Percentiles rank a stretch among this genome's conserved stretches.
These are phyloP conservation scores for Coniella lustricola DNA, from an alignment of 2,329 filamentous ascomycete genomes.

Conservation along the genomic window DNA sequence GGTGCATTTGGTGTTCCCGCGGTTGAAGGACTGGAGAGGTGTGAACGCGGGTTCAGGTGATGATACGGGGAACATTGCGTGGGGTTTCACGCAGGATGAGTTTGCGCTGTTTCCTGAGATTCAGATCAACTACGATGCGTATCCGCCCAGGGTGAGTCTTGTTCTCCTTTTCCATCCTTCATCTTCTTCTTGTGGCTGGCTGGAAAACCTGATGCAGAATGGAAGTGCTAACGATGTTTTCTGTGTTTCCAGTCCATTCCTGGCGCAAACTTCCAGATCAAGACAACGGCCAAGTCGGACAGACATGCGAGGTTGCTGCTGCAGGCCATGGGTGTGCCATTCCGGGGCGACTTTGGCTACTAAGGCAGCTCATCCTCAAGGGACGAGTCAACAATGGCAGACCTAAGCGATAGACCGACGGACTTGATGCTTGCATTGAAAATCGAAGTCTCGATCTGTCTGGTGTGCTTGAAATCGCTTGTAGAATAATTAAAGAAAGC, in stretches of 20 bases:
- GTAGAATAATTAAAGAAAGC: too few species aligned
- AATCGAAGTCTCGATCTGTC: too few species aligned
- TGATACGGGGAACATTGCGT: constrained; percentile 76
- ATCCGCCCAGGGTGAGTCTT: constrained; percentile 12
- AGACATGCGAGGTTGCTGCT: constrained; percentile 75
- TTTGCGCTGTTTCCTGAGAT: constrained; percentile 88
- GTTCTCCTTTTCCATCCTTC: neutral
- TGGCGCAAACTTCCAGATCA: constrained; percentile 73
- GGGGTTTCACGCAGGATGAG: constrained; percentile 69
- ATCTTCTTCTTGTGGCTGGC: neutral
- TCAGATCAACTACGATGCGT: constrained; percentile 81
- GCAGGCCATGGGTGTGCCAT: constrained; percentile 67
- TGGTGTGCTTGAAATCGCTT: too few species aligned
- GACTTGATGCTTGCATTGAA: too few species aligned
- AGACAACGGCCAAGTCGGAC: constrained; percentile 80
- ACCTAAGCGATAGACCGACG: neutral
- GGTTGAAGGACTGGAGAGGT: constrained; percentile 93
- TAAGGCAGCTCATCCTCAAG: constrained; percentile 29
- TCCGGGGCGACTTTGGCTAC: constrained; percentile 58
- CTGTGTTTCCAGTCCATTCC: constrained; percentile 58
- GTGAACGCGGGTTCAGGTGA: constrained; percentile 64
- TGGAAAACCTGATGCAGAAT: too few species aligned
- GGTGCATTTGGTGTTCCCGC: constrained; percentile 82
- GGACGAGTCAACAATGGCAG: too few species aligned
- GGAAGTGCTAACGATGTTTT: neutral